Evolutionary conservation across 306 rosid species (phyloP), one percentile per base, ranked within the genome.

Genomic region (Fragaria nilgerrensis): DNA sequence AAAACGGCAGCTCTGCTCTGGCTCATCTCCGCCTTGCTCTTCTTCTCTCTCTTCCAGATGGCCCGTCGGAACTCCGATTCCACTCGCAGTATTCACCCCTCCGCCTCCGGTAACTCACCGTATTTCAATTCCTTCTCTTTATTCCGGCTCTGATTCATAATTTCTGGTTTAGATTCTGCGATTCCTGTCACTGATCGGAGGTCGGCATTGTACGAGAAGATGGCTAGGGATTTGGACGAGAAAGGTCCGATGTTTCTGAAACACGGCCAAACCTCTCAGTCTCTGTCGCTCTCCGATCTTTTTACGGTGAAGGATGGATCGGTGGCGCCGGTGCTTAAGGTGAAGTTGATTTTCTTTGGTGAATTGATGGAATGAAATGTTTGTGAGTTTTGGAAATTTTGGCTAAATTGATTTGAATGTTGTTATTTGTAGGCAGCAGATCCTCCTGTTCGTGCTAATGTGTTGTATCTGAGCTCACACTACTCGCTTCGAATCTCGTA

Each of bases 391-490:
- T 17, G 16, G 29, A 32, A 44, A 23, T 32, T 37, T 63, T 34
- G 49, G 39, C 27, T 29, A 22, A 32, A 32, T 64, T 72, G 34
- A 17, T 9, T 58, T 56, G 23, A 50, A 7, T 68, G 5, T 14
- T 47, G 53, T 72, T 66, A 56, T 80, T 15, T 84, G 78, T 81
- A 95, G 99, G 92, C 92, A 9, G 97, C 96, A 70, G 82, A 85
- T 85, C 99, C 99, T 79, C 96, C 99, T 0, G 92, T 95, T 7
- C 93, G 99, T 63, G 99, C 99, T 34, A 95, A 75, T 87, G 97
- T 90, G 9, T 76, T 95, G 92, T 87, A 90, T 82, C 66, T 95
- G 85, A 84, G 86, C 86, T 41, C 92, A 13, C 80, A 92, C 44
- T 92, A 89, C 80, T 95, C 99, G 2, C 15, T 82, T 75, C 96